Evolutionary conservation across 75 land plant genomes (phyloP), one percentile per base, ranked within the genome.

Genomic region (Picea glauca): DNA sequence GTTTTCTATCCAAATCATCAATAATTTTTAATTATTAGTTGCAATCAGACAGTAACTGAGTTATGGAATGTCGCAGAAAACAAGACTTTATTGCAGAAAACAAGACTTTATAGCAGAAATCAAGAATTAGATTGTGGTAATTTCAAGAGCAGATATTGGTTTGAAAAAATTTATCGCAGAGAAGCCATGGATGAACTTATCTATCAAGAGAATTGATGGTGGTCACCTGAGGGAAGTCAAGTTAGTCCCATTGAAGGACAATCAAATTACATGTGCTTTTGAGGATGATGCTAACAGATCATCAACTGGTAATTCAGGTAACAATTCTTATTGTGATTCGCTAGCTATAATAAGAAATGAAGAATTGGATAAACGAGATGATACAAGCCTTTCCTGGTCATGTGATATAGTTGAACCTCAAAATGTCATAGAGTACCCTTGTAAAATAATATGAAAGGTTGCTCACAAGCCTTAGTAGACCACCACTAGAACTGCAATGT

Each of bases 241-340:
- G 62, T 85, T 89, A 33, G 86, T 83, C 58, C 87, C 86, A 56
- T 33, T 87, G 40, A 86, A 82, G 79, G 89, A 81, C 13, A 60
- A 38, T 33, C 78, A 68, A 13, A 57, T 62, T 33, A 40, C 72
- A 14, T 80, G 85, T 76, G 81, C 80, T 46, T 57, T 62, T 64
- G 83, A 84, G 77, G 82, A 35, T 43, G 78, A 79, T 75, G 82
- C 84, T 14, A 77, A 80, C 58, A 62, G 60, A 73, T 60, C 74
- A 31, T 84, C 86, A 23, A n/a, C 32, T 4, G 83, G 60, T 31
- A 60, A 83, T 11, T 84, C 76, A 17, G 63, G 83, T 83, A 62
- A 72, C 62, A 84, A 86, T 63, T 85, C 33, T 58, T 60, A 17
- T 70, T 85, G 78, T 18, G 87, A 90, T 75, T 76, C 58, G 2